Evolutionary conservation across 2,329 filamentous ascomycete species (phyloP), one percentile per base, ranked within the genome.

Genomic region (Bipolaris zeicola): DNA sequence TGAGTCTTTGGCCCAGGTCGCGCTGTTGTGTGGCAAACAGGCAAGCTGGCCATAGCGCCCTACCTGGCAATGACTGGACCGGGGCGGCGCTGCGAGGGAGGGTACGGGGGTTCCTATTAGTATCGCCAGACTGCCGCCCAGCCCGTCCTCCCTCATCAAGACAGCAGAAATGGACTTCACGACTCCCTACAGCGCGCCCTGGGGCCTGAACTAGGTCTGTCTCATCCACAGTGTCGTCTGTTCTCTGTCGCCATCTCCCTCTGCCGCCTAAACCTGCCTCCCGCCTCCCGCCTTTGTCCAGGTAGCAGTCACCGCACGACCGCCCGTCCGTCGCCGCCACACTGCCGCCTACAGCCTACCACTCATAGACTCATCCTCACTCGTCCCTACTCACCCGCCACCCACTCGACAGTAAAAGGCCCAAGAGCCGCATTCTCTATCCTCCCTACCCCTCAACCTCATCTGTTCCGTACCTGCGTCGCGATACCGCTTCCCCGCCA

Each of bases 91-190:
- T 57, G 58, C 59, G 61, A 62, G 58, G 58, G 61, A 62, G 60
- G 61, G 49, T 48, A 51, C 57, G 52, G 61, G 64, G 62, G 54
- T 66, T 62, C 63, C 66, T 69, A 68, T 68, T 68, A 68, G 62
- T 59, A 65, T 69, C 62, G 62, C 66, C 57, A 62, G 61, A 31
- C 28, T 39, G 58, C 64, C 65, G 63, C 65, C 64, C 63, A 67
- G 64, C 62, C 62, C 58, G 58, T 51, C 64, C 28, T 55, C 61
- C 59, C 61, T 57, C 65, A 62, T 62, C 65, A 67, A 65, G 60
- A 67, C 63, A 69, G 66, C 60, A 74, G 64, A 62, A 64, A 74
- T 74, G 71, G 64, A 70, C 63, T 66, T 68, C 63, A 70, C 69
- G 58, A 73, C 68, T 64, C 62, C 70, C 55, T 60, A 60, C 51